Base-by-base conservation (phyloP, 306 rosid species). In the Datisca glomerata region DNA sequence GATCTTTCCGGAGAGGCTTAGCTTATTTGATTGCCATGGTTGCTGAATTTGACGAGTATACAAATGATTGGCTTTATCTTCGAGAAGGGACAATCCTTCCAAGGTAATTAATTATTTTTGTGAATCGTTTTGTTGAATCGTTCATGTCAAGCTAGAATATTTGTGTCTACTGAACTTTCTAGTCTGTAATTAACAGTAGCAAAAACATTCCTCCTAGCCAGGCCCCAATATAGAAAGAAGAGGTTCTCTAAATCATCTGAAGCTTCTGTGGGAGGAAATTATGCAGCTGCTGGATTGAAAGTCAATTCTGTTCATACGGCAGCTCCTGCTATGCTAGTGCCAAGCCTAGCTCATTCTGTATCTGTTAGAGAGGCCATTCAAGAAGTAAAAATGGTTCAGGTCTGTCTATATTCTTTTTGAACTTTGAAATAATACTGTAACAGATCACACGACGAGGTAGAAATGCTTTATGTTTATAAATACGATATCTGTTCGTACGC, bases 331-430 rank as follows among this genome's bases (percentile, higher is more conserved):
- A 76, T 85, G 79, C 66, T 76, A 31, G 59, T 85, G 72, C 79
- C 95, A 56, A 64, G 51, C 51, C 25, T 74, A 49, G 79, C 71
- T 61, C 64, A 44, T 51, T 80, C 87, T 22, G 64, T 76, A 76
- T 76, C 95, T 14, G 85, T 85, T 42, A 67, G 66, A 61, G 87
- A 66, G 45, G 53, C 83, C 57, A 85, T 85, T 61, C 93, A 80
- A 43, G 87, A 85, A 69, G 93, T 79, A 18, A 85, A 80, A 74
- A 61, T 85, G 79, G 93, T 85, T 21, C 95, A 85, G 84, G 93
- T 38, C 9, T 4, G 12, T 31, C 35, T 31, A 11, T 79, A 59
- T 27, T 62, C 18, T 18, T 5, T 42, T 27, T 29, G 13, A 12
- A 34, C 14, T 15, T 5, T 27, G 21, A 3, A 3, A n/a, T n/a